phyloP scores from a whole-genome alignment of 2,329 filamentous ascomycete genomes.

The Atkinsonella hypoxylon region DNA sequence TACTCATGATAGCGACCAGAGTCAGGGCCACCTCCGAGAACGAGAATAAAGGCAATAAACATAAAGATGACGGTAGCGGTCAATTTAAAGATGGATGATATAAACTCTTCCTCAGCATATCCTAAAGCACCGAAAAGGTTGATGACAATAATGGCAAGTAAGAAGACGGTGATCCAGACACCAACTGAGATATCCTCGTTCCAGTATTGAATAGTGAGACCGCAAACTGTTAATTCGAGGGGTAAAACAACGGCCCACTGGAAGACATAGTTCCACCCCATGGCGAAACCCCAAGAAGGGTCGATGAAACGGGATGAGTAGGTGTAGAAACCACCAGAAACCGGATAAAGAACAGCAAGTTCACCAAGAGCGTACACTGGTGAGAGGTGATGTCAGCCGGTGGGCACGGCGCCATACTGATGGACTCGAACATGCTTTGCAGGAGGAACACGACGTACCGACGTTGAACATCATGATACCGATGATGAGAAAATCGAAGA shows the following conservation, averaged over 20 bases:
- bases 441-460: constrained; percentile 13
- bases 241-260: constrained; percentile 36
- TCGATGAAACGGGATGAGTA: constrained; percentile 48
- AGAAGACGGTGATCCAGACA: constrained; percentile 39
- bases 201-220: constrained; percentile 41
- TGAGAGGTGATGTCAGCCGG: background rate
- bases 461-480: constrained; percentile 50
- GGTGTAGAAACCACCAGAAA: constrained; percentile 48
- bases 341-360: constrained; percentile 45
- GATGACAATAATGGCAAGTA: constrained; percentile 31
- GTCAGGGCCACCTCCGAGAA: constrained; percentile 47
- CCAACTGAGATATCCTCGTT: constrained; percentile 28
- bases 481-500: constrained; percentile 41
- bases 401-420: too few species aligned
- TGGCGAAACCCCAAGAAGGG: constrained; percentile 43
- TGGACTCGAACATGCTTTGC: too few species aligned
- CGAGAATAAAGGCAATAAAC: constrained; percentile 46
- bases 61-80: constrained; percentile 44
- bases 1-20: constrained; percentile 32
- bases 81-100: constrained; percentile 40
- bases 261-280: constrained; percentile 38
- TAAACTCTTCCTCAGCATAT: constrained; percentile 41
- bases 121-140: constrained; percentile 40
- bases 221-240: constrained; percentile 36
- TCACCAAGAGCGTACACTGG: constrained; percentile 44